Percentiles rank a stretch among this genome's conserved stretches.
These are phyloP conservation scores for Yamadazyma siamensis DNA, from an alignment of 1,139 yeast genomes.

Conservation along the genomic window DNA sequence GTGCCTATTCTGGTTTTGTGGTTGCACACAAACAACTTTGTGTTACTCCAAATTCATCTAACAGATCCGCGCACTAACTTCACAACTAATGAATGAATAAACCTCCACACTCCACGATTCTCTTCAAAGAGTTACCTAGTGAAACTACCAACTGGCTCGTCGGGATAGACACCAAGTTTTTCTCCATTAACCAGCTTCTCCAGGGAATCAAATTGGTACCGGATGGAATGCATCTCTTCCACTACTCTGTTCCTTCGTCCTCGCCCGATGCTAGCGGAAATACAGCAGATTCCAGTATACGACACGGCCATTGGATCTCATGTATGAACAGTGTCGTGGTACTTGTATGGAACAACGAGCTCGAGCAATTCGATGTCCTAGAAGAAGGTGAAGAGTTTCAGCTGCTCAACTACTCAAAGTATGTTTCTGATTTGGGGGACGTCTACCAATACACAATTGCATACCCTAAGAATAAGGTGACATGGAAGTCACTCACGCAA, in stretches of 20 bases:
- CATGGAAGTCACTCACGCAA: slow-evolving; percentile 17
- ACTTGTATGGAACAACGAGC: slow-evolving; percentile 20
- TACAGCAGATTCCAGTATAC: slow-evolving; percentile 13
- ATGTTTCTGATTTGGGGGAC: slow-evolving; percentile 16
- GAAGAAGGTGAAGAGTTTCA: slow-evolving; percentile 23
- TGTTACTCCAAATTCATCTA: too few relatives aligned
- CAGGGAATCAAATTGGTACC: slow-evolving; percentile 27
- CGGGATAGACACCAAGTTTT: slow-evolving; percentile 30
- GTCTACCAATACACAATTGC: slow-evolving; percentile 20
- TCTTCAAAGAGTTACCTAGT: slow-evolving; percentile 16
- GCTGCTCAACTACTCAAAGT: slow-evolving; percentile 19
- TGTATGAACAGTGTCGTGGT: slow-evolving; percentile 20
- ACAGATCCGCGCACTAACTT: too few relatives aligned
- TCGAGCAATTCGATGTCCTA: slow-evolving; percentile 19
- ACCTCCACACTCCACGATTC: slow-evolving; percentile 25
- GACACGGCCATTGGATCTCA: slow-evolving; percentile 28
- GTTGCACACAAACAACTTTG: too few relatives aligned
- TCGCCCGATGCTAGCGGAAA: slow-evolving; percentile 2
- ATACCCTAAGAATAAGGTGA: slow-evolving; percentile 18
- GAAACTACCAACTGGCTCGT: slow-evolving; percentile 19
- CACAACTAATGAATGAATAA: too few relatives aligned
- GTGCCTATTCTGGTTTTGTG: too few relatives aligned
- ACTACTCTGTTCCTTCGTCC: slow-evolving; percentile 21
- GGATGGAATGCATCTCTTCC: slow-evolving; percentile 26
- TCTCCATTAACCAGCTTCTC: slow-evolving; percentile 18